Base-by-base conservation (phyloP, 148 eudicot genomes). In the Gaultheria prostrata region DNA sequence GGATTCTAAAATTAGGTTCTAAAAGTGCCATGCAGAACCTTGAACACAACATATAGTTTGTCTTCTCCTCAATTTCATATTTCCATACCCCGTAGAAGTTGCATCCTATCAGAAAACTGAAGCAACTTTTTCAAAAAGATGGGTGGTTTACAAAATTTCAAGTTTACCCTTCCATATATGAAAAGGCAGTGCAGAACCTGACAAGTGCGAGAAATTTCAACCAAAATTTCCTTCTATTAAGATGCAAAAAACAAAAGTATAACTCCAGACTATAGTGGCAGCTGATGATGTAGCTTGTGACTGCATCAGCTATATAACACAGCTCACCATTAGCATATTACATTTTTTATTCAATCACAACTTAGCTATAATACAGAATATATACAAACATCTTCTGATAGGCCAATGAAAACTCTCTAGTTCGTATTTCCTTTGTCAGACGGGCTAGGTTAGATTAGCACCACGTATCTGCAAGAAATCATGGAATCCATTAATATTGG, bases 401-500 rank as follows among this genome's bases (percentile, higher is more conserved):
- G 49, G 39, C 80, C 53, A 77, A 59, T 17, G 28, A 61, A 59
- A 59, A 70, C 14, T 4, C 6, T 28, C 45, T 45, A 15, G 39
- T 15, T 9, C 18, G 46, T 39, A 59, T 75, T 83, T 45, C 63
- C 39, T 4, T 63, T 21, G 30, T 46, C 8, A 32, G 78, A 73
- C 1, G 15, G 9, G 17, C n/a, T n/a, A n/a, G n/a, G n/a, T n/a
- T n/a, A n/a, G n/a, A n/a, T n/a, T n/a, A n/a, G n/a, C n/a, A n/a
- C n/a, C n/a, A n/a, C 2, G 7, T 30, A 20, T 32, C 83, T 74
- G 72, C 79, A 45, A 83, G 72, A 50, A 82, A 51, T 26, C 45
- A 20, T 9, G 43, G 13, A n/a, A 39, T 28, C 49, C 24, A 8
- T 61, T 65, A 61, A 14, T 28, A 14, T 24, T 43, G 56, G n/a